Conservation (phyloP, 2,329 filamentous ascomycete genomes). For the Teratosphaeria epicoccoides region DNA sequence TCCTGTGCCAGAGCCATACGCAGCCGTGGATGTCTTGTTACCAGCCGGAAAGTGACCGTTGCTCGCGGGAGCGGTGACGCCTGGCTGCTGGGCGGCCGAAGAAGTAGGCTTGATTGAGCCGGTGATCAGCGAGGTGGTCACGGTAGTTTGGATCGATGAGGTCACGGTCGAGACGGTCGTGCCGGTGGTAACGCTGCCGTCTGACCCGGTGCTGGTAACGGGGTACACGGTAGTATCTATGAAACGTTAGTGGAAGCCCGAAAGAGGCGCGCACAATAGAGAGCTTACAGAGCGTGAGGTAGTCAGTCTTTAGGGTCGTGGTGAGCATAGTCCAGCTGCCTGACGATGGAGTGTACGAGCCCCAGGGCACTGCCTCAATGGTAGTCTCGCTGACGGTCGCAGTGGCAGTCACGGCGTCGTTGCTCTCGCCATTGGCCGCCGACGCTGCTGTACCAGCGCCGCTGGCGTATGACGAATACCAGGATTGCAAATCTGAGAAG, state of each 20-base stretch:
- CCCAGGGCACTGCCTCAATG: not conserved
- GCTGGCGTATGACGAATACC: not conserved
- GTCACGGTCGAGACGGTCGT: not conserved
- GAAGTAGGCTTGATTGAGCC: not conserved
- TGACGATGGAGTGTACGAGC: not conserved
- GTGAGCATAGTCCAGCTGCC: not conserved
- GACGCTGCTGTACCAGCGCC: not conserved
- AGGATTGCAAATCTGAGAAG: not conserved
- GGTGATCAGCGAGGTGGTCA: not conserved
- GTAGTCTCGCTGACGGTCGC: not conserved
- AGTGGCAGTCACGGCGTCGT: not conserved
- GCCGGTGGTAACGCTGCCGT: not conserved
- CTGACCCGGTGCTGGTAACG: not conserved
- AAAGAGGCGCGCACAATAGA: too few relatives aligned
- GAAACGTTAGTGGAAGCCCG: not conserved
- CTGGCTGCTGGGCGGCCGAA: not conserved
- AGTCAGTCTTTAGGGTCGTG: not conserved
- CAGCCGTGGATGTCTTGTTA: not conserved
- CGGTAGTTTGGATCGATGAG: not conserved
- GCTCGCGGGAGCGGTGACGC: not conserved
- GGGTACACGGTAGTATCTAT: not conserved
- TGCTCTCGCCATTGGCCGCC: not conserved
- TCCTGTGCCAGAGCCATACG: not conserved
- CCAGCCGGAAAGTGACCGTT: not conserved
- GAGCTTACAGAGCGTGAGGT: not conserved